A percentile compares a stretch with the other conserved stretches of the same genome.
phyloP scores from a whole-genome alignment of 169 alveolate species.

The Pseudocohnilembus persalinus region DNA sequence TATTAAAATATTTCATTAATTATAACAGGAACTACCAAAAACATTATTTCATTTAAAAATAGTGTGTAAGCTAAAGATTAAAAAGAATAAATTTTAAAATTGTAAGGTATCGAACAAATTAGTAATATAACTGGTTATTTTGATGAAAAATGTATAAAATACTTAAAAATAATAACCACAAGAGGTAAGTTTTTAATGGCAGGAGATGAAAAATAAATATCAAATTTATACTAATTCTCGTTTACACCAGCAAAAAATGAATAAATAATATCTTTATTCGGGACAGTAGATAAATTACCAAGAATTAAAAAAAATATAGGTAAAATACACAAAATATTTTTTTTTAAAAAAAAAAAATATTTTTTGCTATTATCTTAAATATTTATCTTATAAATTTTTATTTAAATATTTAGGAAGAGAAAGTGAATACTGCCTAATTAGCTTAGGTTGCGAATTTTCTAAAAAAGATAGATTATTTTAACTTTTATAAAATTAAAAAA shows the following conservation, averaged over 20 bases:
- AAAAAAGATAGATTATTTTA: slow-evolving; percentile 4
- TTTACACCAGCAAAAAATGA: slow-evolving; percentile 7
- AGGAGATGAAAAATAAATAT: slow-evolving; percentile 5
- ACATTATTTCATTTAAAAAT: slow-evolving; percentile 4
- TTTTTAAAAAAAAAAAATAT: not conserved
- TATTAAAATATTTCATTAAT: not conserved
- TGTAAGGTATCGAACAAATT: slow-evolving; percentile 21
- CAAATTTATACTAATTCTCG: not conserved
- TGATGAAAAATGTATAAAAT: not conserved
- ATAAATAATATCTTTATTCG: slow-evolving; percentile 22
- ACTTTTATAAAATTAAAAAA: too few species aligned
- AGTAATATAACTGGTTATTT: not conserved
- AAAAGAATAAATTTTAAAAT: not conserved
- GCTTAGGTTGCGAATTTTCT: slow-evolving; percentile 5
- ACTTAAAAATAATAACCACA: slow-evolving; percentile 15
- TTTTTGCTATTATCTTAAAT: not conserved
- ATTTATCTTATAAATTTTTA: too few species aligned
- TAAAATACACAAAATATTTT: not conserved
- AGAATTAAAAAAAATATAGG: not conserved
- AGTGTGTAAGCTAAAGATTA: not conserved
- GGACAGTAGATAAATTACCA: slow-evolving; percentile 15
- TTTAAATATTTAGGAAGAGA: slow-evolving; percentile 1
- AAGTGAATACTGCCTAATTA: not conserved
- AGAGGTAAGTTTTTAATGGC: slow-evolving; percentile 18
- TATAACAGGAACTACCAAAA: not conserved